Conservation (phyloP, 345 rosid genomes). For the Citrus trifoliata region DNA sequence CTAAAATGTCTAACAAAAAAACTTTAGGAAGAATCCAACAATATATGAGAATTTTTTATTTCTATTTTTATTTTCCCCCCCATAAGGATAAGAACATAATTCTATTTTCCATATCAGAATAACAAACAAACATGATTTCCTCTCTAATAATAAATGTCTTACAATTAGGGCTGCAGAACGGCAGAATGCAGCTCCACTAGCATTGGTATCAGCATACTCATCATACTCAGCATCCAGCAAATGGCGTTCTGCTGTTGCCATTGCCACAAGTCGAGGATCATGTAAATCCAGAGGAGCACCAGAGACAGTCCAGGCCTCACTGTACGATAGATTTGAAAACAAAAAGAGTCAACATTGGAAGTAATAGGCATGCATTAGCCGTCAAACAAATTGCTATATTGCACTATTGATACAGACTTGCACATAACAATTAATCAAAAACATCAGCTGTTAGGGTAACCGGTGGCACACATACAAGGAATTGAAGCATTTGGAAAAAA, state of each 20-base stretch:
- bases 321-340: constrained; percentile 26
- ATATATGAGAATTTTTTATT: neutral
- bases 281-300: constrained; percentile 78
- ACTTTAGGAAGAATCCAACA: neutral
- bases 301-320: constrained; percentile 75
- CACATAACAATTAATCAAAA: neutral
- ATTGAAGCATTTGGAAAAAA: neutral
- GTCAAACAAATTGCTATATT: constrained; percentile 1
- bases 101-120: neutral
- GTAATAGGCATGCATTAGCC: neutral
- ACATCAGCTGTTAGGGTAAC: neutral
- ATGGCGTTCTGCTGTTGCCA: constrained; percentile 92
- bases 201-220: constrained; percentile 84
- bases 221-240: constrained; percentile 87
- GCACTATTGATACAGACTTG: constrained; percentile 4
- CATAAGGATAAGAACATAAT: neutral
- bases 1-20: neutral
- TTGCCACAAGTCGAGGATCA: constrained; percentile 83
- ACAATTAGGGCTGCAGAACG: constrained; percentile 96
- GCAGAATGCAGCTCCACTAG: constrained; percentile 93
- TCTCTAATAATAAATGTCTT: constrained; percentile 21
- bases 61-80: neutral
- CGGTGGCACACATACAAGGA: neutral
- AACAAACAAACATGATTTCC: neutral
- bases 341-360: neutral